Base-by-base conservation (phyloP, 1,284 basidiomycete species). In the Tilletia caries region DNA sequence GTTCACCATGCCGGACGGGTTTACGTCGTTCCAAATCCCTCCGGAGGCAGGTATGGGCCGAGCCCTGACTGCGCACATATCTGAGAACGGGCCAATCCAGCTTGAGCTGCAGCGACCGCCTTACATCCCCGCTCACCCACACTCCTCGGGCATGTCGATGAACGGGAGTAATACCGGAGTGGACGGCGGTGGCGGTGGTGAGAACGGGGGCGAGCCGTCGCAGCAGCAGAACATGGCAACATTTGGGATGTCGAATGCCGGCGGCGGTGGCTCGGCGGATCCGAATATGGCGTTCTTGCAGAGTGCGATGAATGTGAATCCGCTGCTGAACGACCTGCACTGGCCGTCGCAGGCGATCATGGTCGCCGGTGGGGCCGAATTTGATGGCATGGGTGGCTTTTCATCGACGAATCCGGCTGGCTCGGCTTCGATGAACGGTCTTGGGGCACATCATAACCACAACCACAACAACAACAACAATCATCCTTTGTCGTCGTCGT, bases 21-120 rank as follows among this genome's bases (percentile, higher is more conserved):
- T 62, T 18, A 62, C 58, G 20, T 62, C 58, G 6, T 62, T 62
- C 58, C 58, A 62, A 34, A 62, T 62, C 27, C 58, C 58, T 13
- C 58, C 58, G 15, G 58, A 62, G 58, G 58, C 58, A 37, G 58
- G 58, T 18, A 62, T 62, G 58, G 58, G 58, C 27, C 29, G 58
- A 18, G 58, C 58, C 5, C 15, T 62, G 58, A 62, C 58, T n/a
- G 58, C 58, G 4, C 58, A 62, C 18, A 34, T 62, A 18, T 62
- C 58, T 3, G 58, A 34, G 29, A 62, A 62, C 32, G 58, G 58
- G 3, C 58, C 58, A 18, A 62, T 62, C n/a, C 58, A 62, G 13
- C 33, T 62, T 2, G 58, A 62, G 58, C 33, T 62, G 58, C 58
- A 62, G 5, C 58, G 34, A 23, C 58, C 58, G 13, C 58, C 58